A percentile compares a stretch with the other conserved stretches of the same genome.
Conservation (phyloP, 805 yeast species). For the Lachancea mirantina region DNA sequence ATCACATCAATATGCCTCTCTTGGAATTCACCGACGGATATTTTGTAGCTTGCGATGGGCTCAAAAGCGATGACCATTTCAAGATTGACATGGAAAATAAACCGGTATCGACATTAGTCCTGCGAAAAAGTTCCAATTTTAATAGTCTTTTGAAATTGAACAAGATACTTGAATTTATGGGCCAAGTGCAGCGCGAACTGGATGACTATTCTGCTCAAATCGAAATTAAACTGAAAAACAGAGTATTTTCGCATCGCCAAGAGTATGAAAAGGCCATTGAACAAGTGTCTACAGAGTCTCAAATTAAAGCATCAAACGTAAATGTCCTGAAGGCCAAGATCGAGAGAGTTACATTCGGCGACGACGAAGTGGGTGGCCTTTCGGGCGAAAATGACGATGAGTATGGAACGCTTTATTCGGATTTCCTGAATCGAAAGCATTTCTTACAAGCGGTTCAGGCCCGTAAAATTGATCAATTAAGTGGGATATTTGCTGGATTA, state of each 20-base stretch:
- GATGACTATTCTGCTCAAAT: conserved; percentile 11
- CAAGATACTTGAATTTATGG: conserved; percentile 23
- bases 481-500: conserved; percentile 13
- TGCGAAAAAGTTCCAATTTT: conserved; percentile 19
- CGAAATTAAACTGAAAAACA: conserved; percentile 6
- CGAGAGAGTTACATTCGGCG: neutral
- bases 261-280: conserved; percentile 1
- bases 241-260: neutral
- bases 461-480: conserved; percentile 17
- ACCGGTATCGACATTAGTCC: neutral
- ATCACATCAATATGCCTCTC: conserved; percentile 16
- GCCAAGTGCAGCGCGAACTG: conserved; percentile 19
- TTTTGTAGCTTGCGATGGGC: conserved; percentile 11
- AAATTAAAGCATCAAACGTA: neutral
- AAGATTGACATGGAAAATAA: neutral
- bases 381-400: conserved; percentile 13
- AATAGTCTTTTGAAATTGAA: conserved; percentile 24
- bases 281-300: neutral
- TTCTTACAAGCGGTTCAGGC: conserved; percentile 11
- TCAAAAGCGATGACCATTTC: neutral
- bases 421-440: conserved; percentile 16
- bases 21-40: conserved; percentile 22
- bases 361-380: neutral
- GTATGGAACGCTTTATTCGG: conserved; percentile 23
- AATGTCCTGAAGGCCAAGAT: too few relatives aligned